Conservation (phyloP, 78 protist species). For the Tieghemostelium lacteum region DNA sequence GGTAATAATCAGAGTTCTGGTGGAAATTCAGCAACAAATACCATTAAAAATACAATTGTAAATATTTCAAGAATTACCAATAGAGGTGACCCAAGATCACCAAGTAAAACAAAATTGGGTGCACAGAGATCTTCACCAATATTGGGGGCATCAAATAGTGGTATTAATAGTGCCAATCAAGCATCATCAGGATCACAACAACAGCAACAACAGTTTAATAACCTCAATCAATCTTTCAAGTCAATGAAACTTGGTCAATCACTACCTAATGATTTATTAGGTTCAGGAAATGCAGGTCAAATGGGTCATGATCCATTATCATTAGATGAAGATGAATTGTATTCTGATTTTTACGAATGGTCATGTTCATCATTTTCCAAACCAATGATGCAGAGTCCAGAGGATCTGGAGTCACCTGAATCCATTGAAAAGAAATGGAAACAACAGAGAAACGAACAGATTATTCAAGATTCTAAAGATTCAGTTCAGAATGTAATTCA, state of each 20-base stretch:
- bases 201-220: too few species aligned
- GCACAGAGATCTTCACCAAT: constrained; percentile 64
- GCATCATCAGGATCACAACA: background rate
- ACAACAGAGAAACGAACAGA: constrained; percentile 59
- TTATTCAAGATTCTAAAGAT: constrained; percentile 67
- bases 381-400: constrained; percentile 78
- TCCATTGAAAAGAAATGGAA: constrained; percentile 81
- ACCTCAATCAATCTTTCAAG: background rate
- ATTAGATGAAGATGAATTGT: constrained; percentile 76
- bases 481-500: constrained; percentile 46
- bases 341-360: constrained; percentile 78
- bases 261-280: background rate
- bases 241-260: background rate
- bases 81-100: constrained; percentile 63
- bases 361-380: constrained; percentile 73
- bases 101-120: constrained; percentile 61
- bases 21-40: background rate
- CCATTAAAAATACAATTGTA: constrained; percentile 56
- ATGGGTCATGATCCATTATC: background rate
- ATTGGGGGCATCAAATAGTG: background rate
- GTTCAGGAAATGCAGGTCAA: background rate
- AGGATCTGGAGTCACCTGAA: constrained; percentile 71
- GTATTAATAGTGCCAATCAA: background rate
- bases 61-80: constrained; percentile 72
- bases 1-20: background rate